Evolutionary conservation across 768 basidiomycete species (phyloP).

Genomic region (Boletus fagicola): DNA sequence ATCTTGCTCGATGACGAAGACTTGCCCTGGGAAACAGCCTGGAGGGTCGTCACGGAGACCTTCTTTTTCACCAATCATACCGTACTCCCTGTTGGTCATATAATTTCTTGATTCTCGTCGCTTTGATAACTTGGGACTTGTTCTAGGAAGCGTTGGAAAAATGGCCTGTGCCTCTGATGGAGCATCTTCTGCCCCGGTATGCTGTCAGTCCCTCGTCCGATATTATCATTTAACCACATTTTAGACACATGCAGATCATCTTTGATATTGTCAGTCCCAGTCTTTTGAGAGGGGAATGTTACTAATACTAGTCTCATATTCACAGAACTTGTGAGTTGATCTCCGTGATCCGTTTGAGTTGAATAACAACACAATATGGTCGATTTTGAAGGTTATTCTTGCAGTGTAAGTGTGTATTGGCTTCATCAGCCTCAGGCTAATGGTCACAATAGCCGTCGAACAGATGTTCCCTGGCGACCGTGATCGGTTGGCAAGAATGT

Average conservation of each 20-base stretch:
- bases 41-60: constrained; percentile 84
- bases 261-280: constrained; percentile 72
- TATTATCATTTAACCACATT: not conserved
- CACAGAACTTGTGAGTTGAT: constrained; percentile 39
- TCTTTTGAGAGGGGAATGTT: not conserved
- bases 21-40: constrained; percentile 76
- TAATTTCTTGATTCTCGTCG: not conserved
- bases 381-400: constrained; percentile 47
- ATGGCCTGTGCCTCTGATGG: constrained; percentile 87
- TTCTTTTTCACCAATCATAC: constrained; percentile 98
- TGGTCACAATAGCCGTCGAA: constrained; percentile 61
- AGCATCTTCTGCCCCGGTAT: constrained; percentile 78
- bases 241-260: constrained; percentile 86
- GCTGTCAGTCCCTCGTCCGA: constrained; percentile 12
- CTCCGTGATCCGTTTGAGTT: not conserved
- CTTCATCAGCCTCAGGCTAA: not conserved
- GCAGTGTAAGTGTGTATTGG: constrained; percentile 47
- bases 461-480: constrained; percentile 86
- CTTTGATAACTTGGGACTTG: not conserved
- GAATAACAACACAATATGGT: not conserved
- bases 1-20: constrained; percentile 92
- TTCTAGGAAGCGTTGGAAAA: constrained; percentile 79
- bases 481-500: constrained; percentile 81
- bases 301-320: constrained; percentile 14
- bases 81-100: constrained; percentile 70